These are phyloP conservation scores for Pholiota molesta DNA, from an alignment of 768 basidiomycete species.

Conservation along the genomic window DNA sequence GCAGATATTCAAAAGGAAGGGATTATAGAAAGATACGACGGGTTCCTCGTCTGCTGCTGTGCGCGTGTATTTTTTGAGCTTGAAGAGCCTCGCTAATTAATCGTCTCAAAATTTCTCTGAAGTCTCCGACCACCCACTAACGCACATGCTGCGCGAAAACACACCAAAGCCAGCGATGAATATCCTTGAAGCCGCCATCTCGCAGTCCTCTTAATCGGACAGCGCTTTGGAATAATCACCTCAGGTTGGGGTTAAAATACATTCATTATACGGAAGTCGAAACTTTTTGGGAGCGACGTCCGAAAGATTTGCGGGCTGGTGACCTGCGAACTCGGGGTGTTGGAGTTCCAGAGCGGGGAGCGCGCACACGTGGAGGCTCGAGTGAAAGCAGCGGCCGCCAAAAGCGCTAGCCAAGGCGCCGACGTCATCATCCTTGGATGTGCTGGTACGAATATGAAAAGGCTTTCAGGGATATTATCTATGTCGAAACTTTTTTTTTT, in stretches of 20 bases:
- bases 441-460: conserved; percentile 28
- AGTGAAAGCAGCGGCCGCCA: conserved; percentile 32
- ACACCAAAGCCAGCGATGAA: conserved; percentile 36
- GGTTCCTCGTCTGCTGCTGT: conserved; percentile 43
- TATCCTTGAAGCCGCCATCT: conserved; percentile 38
- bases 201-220: conserved; percentile 36
- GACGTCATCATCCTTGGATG: conserved; percentile 43
- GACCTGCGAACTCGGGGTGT: conserved; percentile 34
- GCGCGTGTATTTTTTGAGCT: conserved; percentile 13
- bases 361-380: conserved; percentile 28
- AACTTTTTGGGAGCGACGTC: conserved; percentile 36
- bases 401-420: conserved; percentile 32
- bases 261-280: conserved; percentile 35
- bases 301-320: conserved; percentile 36
- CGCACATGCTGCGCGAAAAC: conserved; percentile 34
- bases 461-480: not conserved
- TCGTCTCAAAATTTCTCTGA: not conserved
- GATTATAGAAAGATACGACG: conserved; percentile 33
- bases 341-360: conserved; percentile 36
- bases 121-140: conserved; percentile 42
- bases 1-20: conserved; percentile 28
- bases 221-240: conserved; percentile 40
- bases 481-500: not conserved
- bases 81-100: not conserved
- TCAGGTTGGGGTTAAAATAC: conserved; percentile 38